These are phyloP conservation scores for Limnanthes douglasii DNA, from an alignment of 345 rosid species.

Conservation along the genomic window DNA sequence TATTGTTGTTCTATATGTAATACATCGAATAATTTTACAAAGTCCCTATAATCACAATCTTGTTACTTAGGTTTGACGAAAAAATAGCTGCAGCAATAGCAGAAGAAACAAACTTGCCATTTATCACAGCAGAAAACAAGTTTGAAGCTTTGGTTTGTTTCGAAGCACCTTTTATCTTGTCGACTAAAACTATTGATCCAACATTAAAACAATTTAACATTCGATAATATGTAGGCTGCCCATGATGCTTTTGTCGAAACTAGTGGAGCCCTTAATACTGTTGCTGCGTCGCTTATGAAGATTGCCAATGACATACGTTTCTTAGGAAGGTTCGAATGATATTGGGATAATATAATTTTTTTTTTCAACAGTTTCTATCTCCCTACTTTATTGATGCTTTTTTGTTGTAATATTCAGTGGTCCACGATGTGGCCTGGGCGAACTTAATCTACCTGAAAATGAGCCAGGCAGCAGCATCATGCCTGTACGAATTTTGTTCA, in stretches of 20 bases:
- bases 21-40: too few relatives aligned
- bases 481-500: constrained; percentile 44
- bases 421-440: constrained; percentile 98
- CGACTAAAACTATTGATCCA: too few relatives aligned
- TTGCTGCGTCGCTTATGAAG: constrained; percentile 82
- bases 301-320: constrained; percentile 84
- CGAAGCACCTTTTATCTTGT: constrained; percentile 6
- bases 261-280: constrained; percentile 81
- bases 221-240: too few relatives aligned
- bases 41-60: too few relatives aligned
- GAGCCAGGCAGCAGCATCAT: constrained; percentile 99
- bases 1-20: too few relatives aligned
- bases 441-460: constrained; percentile 95
- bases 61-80: constrained; percentile 68
- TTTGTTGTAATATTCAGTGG: constrained; percentile 39
- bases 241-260: constrained; percentile 97
- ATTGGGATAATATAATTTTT: constrained; percentile 1
- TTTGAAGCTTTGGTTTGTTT: constrained; percentile 89
- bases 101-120: constrained; percentile 78
- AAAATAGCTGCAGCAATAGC: constrained; percentile 93
- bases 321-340: constrained; percentile 50
- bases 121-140: constrained; percentile 92
- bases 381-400: constrained; percentile 2
- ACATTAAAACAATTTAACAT: too few relatives aligned
- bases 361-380: background rate